Base-by-base conservation (phyloP, 2,329 filamentous ascomycete species). In the Colletotrichum melonis region DNA sequence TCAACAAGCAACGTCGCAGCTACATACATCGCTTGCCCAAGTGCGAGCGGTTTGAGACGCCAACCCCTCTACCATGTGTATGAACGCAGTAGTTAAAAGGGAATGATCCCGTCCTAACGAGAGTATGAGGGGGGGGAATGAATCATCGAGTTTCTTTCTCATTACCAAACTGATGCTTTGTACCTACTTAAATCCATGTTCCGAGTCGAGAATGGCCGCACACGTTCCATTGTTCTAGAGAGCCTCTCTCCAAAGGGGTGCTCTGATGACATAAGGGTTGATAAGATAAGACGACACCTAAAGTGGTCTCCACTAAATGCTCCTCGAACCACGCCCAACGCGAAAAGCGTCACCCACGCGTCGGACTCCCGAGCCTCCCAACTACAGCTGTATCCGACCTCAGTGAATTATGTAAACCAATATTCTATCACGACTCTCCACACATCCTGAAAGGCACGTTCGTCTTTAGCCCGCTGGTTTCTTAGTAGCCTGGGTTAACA, bases 311-410 rank as follows among this genome's bases (percentile, higher is more conserved):
- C 67, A 73, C 62, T 66, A 69, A 63, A 9, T 49, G 42, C 38
- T 32, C n/a, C 35, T 19, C 46, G 63, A 57, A 28, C 24, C 67
- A 30, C 52, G 46, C 63, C 46, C 46, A 60, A 73, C 71, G 71
- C 71, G 71, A 70, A 63, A 70, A 69, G 56, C 32, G 54, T 69
- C 54, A n/a, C 63, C 35, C 30, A 71, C 71, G 71, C 71, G 71
- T 73, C 60, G 46, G 71, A 60, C 49, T 38, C 38, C n/a, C 42
- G 42, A 49, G 38, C 71, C 65, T 60, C 52, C 55, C 67, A 71
- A 28, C 54, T 35, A 38, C 54, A 38, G 38, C 22, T 26, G 28
- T 64, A 35, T 35, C 14, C 30, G 12, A 55, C 8, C 46, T 55
- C 8, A 19, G 46, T 68, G 32, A 52, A 68, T 57, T 60, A 71